Conservation (phyloP, 2,329 filamentous ascomycete genomes). For the Pseudogymnoascus destructans region DNA sequence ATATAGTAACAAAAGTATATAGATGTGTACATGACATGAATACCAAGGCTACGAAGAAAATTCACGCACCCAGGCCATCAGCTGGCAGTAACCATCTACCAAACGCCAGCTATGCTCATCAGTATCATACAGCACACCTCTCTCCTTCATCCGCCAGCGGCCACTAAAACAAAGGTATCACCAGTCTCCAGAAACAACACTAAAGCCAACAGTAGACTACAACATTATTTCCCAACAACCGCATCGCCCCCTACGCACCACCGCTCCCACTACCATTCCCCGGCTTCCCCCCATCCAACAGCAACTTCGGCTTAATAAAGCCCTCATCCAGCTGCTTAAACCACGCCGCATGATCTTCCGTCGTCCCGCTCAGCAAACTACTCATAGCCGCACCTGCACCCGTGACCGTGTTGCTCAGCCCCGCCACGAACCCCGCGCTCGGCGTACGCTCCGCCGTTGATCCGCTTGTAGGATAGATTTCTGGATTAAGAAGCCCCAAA, state of each 20-base stretch:
- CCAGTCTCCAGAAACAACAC: neutral
- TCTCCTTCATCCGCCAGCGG: neutral
- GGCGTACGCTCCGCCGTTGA: slow-evolving; percentile 30
- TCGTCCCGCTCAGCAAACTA: slow-evolving; percentile 62
- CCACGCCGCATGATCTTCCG: slow-evolving; percentile 78
- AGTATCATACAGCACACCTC: neutral
- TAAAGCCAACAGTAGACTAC: neutral
- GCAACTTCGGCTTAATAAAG: slow-evolving; percentile 81
- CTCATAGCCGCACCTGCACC: slow-evolving; percentile 60
- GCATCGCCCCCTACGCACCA: neutral
- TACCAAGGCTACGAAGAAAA: neutral
- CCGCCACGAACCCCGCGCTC: slow-evolving; percentile 10
- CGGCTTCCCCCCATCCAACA: slow-evolving; percentile 53
- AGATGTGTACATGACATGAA: neutral
- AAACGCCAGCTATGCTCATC: slow-evolving; percentile 7
- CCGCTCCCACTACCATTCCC: neutral
- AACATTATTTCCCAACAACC: neutral
- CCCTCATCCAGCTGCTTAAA: slow-evolving; percentile 91
- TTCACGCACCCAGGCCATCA: neutral
- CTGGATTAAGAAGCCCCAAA: neutral
- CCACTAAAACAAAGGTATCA: slow-evolving; percentile 3
- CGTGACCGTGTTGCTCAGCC: slow-evolving; percentile 32
- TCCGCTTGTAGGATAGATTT: slow-evolving; percentile 12
- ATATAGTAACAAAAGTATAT: neutral
- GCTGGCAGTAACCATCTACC: neutral